Conservation (phyloP, 768 basidiomycete genomes). For the Pisolithus orientalis region DNA sequence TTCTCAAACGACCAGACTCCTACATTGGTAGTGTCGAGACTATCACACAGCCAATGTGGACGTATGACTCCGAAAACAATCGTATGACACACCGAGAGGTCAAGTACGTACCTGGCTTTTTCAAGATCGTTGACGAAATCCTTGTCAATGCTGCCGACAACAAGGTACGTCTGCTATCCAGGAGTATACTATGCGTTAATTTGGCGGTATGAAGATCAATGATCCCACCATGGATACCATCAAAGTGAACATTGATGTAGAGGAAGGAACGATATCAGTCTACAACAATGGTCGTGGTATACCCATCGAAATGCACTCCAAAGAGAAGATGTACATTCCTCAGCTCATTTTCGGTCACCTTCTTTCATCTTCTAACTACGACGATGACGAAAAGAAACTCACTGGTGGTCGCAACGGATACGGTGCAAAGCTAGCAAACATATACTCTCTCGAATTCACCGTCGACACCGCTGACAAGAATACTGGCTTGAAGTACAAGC, state of each 20-base stretch:
- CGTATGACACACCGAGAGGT: conserved; percentile 80
- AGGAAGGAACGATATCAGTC: conserved; percentile 82
- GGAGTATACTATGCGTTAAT: neutral
- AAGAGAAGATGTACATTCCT: conserved; percentile 92
- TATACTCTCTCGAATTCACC: conserved; percentile 94
- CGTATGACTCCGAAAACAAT: conserved; percentile 77
- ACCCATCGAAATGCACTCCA: conserved; percentile 91
- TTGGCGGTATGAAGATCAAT: conserved; percentile 59
- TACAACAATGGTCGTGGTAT: conserved; percentile 96
- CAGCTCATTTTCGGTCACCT: conserved; percentile 97
- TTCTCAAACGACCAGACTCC: conserved; percentile 85
- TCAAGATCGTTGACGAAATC: conserved; percentile 99
- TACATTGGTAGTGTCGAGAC: conserved; percentile 97
- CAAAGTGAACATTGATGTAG: conserved; percentile 81
- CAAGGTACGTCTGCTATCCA: conserved; percentile 57
- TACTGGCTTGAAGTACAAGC: conserved; percentile 84
- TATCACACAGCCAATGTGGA: conserved; percentile 87
- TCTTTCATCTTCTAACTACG: conserved; percentile 92
- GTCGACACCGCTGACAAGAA: conserved; percentile 93
- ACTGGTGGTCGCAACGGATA: conserved; percentile 98
- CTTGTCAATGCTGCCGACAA: conserved; percentile 99
- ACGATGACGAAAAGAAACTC: conserved; percentile 97
- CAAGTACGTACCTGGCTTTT: conserved; percentile 94
- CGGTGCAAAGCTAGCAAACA: conserved; percentile 96
- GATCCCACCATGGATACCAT: conserved; percentile 87